Evolutionary conservation across 2,329 filamentous ascomycete genomes (phyloP).

Genomic region (Trichophyton benhamiae): DNA sequence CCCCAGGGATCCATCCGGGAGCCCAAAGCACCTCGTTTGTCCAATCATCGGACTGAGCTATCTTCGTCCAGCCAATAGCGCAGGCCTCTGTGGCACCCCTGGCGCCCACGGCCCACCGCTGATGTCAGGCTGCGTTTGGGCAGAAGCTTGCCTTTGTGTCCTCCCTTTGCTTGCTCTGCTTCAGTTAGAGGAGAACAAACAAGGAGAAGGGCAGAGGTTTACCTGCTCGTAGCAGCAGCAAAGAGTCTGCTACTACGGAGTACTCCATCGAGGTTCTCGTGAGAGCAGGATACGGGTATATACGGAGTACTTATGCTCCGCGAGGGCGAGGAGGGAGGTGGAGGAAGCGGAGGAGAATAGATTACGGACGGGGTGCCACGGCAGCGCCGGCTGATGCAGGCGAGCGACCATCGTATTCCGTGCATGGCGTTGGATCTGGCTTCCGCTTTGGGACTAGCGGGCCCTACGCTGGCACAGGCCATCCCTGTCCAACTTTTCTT

Average conservation of each 20-base stretch:
- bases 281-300: neutral
- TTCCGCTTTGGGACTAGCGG: conserved; percentile 4
- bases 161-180: neutral
- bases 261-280: too few species aligned
- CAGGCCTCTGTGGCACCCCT: neutral
- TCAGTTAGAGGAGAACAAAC: neutral
- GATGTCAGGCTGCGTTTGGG: neutral
- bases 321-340: neutral
- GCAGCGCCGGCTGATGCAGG: neutral
- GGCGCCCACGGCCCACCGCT: neutral
- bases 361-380: neutral
- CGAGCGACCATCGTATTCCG: neutral
- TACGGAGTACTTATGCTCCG: too few species aligned
- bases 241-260: neutral
- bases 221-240: neutral
- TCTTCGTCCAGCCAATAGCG: neutral
- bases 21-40: neutral
- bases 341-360: neutral
- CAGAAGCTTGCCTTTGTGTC: neutral
- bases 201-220: neutral
- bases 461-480: conserved; percentile 1
- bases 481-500: neutral
- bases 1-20: neutral
- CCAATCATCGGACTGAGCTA: neutral
- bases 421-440: conserved; percentile 5